phyloP scores from a whole-genome alignment of 331 rosid genomes.

The Malus hybrid region DNA sequence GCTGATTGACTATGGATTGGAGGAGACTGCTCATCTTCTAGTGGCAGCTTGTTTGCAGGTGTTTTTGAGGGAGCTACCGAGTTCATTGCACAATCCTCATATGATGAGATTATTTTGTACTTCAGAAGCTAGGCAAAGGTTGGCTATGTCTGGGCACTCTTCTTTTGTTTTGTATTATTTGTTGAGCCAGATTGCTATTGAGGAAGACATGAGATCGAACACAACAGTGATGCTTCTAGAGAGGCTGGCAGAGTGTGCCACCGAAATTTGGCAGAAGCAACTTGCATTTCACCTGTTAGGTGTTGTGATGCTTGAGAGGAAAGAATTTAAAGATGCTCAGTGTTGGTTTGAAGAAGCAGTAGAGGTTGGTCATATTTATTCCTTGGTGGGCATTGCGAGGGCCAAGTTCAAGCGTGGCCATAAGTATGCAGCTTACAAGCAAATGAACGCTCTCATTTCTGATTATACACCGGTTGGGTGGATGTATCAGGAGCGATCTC shows the following conservation, averaged over 20 bases:
- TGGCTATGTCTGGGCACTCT: slow-evolving; percentile 49
- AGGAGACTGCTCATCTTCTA: slow-evolving; percentile 61
- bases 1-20: slow-evolving; percentile 68
- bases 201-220: slow-evolving; percentile 76
- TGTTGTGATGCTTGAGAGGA: slow-evolving; percentile 77
- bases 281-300: slow-evolving; percentile 75
- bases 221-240: slow-evolving; percentile 78
- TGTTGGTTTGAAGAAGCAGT: slow-evolving; percentile 62
- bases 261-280: slow-evolving; percentile 71
- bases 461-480: slow-evolving; percentile 69
- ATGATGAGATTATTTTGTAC: slow-evolving; percentile 53
- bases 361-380: slow-evolving; percentile 73
- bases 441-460: slow-evolving; percentile 58
- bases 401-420: slow-evolving; percentile 77
- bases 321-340: slow-evolving; percentile 77
- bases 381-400: slow-evolving; percentile 72
- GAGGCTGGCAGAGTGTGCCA: slow-evolving; percentile 68
- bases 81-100: slow-evolving; percentile 35
- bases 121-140: slow-evolving; percentile 59
- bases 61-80: slow-evolving; percentile 71
- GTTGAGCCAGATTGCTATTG: slow-evolving; percentile 73
- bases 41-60: slow-evolving; percentile 91
- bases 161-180: slow-evolving; percentile 69
- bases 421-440: slow-evolving; percentile 64
- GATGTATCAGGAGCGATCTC: slow-evolving; percentile 88